Percentiles rank a stretch among this genome's conserved stretches.
Evolutionary conservation across 805 yeast species (phyloP).

Genomic region (Myxozyma sirexii): DNA sequence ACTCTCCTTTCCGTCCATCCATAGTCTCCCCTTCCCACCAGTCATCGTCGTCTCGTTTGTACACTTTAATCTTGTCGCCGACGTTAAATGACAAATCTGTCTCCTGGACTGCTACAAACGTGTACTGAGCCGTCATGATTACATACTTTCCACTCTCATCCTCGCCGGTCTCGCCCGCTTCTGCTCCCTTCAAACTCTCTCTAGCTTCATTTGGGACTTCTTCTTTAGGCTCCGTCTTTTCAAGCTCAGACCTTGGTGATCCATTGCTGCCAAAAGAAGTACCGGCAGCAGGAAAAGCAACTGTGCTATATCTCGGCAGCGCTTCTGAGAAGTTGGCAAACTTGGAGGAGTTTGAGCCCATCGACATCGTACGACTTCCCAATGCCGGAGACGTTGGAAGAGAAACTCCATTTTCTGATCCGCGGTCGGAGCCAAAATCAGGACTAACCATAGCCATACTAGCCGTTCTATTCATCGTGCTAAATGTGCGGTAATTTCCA

Average conservation of each 20-base stretch:
- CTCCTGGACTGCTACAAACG: conserved; percentile 44
- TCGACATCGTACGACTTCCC: conserved; percentile 9
- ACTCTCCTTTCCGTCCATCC: conserved; percentile 49
- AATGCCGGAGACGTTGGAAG: conserved; percentile 2
- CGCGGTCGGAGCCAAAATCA: conserved; percentile 15
- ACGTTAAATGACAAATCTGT: conserved; percentile 45
- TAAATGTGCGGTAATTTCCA: conserved; percentile 24
- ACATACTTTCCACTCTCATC: conserved; percentile 38
- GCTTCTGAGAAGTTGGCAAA: conserved; percentile 12
- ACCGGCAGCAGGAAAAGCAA: not conserved
- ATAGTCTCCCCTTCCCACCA: conserved; percentile 56
- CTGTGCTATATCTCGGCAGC: conserved; percentile 10
- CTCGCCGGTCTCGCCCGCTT: conserved; percentile 5
- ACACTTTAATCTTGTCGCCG: conserved; percentile 45
- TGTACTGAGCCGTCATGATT: conserved; percentile 41
- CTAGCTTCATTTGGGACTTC: not conserved
- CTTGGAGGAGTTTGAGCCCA: conserved; percentile 10
- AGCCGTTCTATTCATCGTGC: conserved; percentile 13
- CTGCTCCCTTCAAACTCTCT: not conserved
- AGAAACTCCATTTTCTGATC: conserved; percentile 12
- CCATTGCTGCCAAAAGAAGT: not conserved
- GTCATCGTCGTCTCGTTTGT: conserved; percentile 45
- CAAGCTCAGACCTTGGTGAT: not conserved
- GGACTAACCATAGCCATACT: conserved; percentile 15
- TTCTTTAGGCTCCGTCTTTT: not conserved